These are phyloP conservation scores for Populus trichocarpa DNA, from an alignment of 441 rosid species.

Conservation along the genomic window DNA sequence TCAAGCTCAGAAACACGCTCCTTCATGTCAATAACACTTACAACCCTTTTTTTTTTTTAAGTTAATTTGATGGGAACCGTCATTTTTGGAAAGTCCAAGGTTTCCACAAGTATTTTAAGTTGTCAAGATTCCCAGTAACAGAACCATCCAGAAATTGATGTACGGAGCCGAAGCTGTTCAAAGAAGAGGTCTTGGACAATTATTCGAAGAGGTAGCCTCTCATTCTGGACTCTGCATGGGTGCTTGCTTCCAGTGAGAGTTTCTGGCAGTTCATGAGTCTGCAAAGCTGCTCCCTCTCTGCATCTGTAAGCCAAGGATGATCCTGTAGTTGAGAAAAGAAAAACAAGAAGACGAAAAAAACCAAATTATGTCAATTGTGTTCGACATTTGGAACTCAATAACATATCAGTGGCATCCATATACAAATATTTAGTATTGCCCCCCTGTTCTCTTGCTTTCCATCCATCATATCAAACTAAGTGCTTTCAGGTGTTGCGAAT, in stretches of 20 bases:
- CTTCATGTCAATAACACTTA: constrained; percentile 46
- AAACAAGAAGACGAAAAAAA: not conserved
- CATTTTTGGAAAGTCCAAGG: constrained; percentile 36
- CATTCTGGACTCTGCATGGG: constrained; percentile 94
- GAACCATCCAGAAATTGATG: constrained; percentile 71
- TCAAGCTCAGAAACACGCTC: constrained; percentile 72
- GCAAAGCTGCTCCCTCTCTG: constrained; percentile 78
- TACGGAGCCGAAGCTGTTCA: constrained; percentile 87
- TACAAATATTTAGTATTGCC: too few species aligned
- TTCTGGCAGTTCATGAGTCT: constrained; percentile 87
- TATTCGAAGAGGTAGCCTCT: constrained; percentile 81
- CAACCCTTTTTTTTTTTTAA: constrained; percentile 14
- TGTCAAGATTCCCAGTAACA: constrained; percentile 59
- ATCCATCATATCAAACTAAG: too few species aligned
- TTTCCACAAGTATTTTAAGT: constrained; percentile 35
- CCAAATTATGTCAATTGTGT: not conserved
- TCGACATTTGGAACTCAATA: not conserved
- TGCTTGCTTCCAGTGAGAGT: constrained; percentile 87
- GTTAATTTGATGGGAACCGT: constrained; percentile 17
- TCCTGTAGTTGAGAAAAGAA: constrained; percentile 44
- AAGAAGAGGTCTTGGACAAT: constrained; percentile 89
- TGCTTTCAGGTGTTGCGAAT: too few species aligned
- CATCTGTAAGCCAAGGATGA: constrained; percentile 84
- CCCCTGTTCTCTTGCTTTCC: too few species aligned
- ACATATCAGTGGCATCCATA: not conserved